phyloP scores from a whole-genome alignment of 768 basidiomycete genomes.

The Leccinum olivaceopallidum region DNA sequence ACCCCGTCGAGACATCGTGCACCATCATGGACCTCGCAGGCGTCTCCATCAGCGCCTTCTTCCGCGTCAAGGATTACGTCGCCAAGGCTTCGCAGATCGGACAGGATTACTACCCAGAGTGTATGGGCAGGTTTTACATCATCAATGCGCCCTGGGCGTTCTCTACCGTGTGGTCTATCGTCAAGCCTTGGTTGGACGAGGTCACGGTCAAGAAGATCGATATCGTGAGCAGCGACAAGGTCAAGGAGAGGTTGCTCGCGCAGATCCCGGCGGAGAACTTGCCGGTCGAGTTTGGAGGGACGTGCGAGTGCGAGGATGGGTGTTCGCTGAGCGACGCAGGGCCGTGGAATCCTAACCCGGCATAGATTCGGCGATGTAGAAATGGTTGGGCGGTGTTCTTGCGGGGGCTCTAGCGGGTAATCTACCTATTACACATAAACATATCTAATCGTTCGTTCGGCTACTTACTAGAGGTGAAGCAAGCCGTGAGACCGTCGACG shows the following conservation, averaged over 20 bases:
- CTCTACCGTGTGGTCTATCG: conserved; percentile 79
- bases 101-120: conserved; percentile 90
- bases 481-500: neutral
- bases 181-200: conserved; percentile 94
- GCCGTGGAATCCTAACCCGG: conserved; percentile 68
- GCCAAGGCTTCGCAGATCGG: conserved; percentile 72
- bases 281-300: conserved; percentile 83
- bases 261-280: conserved; percentile 87
- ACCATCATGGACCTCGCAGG: conserved; percentile 91
- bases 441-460: conserved; percentile 31
- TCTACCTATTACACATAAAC: conserved; percentile 27
- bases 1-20: conserved; percentile 95
- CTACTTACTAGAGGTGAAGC: no score
- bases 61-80: conserved; percentile 92
- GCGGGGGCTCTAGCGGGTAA: conserved; percentile 19
- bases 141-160: conserved; percentile 97
- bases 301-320: conserved; percentile 72
- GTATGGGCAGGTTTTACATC: conserved; percentile 99
- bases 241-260: conserved; percentile 71
- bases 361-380: conserved; percentile 17
- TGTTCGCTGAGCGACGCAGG: conserved; percentile 90
- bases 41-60: conserved; percentile 76
- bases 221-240: conserved; percentile 68
- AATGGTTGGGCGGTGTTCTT: neutral
- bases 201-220: conserved; percentile 95